A percentile compares a stretch with the other conserved stretches of the same genome.
Evolutionary conservation across 2,329 filamentous ascomycete genomes (phyloP).

Genomic region (Bipolaris victoriae): DNA sequence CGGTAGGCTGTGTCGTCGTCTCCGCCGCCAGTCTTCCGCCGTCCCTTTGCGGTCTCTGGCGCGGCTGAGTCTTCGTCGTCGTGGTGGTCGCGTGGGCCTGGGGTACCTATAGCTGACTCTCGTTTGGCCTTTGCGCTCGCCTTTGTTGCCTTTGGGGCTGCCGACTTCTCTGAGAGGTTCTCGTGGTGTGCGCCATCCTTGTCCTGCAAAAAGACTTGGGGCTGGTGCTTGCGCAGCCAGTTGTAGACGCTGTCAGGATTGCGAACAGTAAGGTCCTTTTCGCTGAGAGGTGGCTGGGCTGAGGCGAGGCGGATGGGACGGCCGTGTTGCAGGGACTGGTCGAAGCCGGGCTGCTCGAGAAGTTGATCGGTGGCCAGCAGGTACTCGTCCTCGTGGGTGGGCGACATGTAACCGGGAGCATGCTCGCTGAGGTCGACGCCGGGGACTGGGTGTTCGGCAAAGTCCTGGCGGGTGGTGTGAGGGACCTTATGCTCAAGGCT

Average conservation of each 20-base stretch:
- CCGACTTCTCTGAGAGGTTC: slow-evolving; percentile 44
- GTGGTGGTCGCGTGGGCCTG: slow-evolving; percentile 46
- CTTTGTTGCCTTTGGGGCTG: slow-evolving; percentile 31
- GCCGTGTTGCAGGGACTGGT: slow-evolving; percentile 51
- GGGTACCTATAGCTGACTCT: slow-evolving; percentile 44
- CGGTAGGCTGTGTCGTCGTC: slow-evolving; percentile 55
- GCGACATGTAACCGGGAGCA: slow-evolving; percentile 70
- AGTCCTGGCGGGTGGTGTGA: slow-evolving; percentile 44
- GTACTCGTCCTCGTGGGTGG: slow-evolving; percentile 76
- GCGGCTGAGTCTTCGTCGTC: slow-evolving; percentile 52
- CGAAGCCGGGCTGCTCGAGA: slow-evolving; percentile 59
- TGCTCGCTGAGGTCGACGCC: slow-evolving; percentile 59
- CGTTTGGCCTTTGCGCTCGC: slow-evolving; percentile 41
- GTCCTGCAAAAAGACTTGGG: slow-evolving; percentile 84
- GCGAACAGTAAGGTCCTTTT: slow-evolving; percentile 63
- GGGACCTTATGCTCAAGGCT: slow-evolving; percentile 51
- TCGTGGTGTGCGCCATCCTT: slow-evolving; percentile 55
- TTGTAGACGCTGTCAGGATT: slow-evolving; percentile 95
- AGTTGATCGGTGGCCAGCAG: slow-evolving; percentile 68
- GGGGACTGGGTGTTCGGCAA: slow-evolving; percentile 44
- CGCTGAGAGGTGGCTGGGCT: slow-evolving; percentile 50
- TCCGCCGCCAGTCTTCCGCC: slow-evolving; percentile 40
- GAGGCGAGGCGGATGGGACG: slow-evolving; percentile 50
- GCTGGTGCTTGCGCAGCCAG: slow-evolving; percentile 86
- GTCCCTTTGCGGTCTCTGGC: slow-evolving; percentile 36